Percentiles rank a stretch among this genome's conserved stretches.
Conservation (phyloP, 169 alveolate genomes). For the Condylostoma magnum region DNA sequence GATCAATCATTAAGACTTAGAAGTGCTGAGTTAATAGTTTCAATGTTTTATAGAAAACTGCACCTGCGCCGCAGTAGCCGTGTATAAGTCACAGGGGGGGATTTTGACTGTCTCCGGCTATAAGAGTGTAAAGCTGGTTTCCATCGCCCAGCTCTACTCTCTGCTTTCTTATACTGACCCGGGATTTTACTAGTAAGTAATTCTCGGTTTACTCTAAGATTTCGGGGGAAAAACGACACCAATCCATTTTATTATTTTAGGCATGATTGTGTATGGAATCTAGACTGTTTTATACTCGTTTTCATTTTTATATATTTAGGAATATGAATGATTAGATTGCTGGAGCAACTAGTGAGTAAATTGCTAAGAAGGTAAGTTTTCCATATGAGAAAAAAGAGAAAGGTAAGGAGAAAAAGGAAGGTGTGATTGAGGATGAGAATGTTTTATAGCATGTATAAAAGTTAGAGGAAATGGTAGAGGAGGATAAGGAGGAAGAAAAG, state of each 20-base stretch:
- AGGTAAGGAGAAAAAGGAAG: too few relatives aligned
- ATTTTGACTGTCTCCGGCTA: neutral
- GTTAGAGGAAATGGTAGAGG: too few relatives aligned
- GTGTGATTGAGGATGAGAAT: too few relatives aligned
- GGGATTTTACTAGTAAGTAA: neutral
- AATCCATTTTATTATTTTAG: constrained; percentile 18
- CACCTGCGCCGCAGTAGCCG: constrained; percentile 34
- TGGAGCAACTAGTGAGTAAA: too few relatives aligned
- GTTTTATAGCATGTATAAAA: too few relatives aligned
- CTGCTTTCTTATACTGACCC: neutral
- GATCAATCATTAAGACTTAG: constrained; percentile 37
- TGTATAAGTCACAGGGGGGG: constrained; percentile 39
- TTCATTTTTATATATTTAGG: too few relatives aligned
- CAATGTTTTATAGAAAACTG: neutral
- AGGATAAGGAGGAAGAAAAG: too few relatives aligned
- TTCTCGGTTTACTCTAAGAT: constrained; percentile 4
- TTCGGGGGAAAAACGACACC: constrained; percentile 15
- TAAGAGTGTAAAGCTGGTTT: neutral
- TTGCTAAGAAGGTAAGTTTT: too few relatives aligned
- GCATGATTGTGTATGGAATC: too few relatives aligned
- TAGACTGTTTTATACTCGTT: too few relatives aligned
- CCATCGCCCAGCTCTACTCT: neutral
- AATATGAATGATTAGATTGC: too few relatives aligned
- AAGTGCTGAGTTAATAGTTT: constrained; percentile 5
- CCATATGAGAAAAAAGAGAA: too few relatives aligned